phyloP scores from a whole-genome alignment of 176 grass and related monocot species.

The Alloteropsis semialata region DNA sequence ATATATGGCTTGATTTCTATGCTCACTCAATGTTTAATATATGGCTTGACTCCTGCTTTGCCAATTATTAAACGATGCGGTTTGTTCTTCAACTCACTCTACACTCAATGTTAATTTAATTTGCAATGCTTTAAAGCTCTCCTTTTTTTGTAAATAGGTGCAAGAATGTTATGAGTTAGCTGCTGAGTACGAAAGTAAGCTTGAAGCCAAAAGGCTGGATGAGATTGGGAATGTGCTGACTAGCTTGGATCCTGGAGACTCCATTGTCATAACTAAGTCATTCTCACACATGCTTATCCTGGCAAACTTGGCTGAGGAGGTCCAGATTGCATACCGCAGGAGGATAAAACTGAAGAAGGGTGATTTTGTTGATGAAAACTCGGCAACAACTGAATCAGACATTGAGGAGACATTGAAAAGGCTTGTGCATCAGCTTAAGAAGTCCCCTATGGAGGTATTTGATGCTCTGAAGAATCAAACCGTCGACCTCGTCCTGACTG shows the following conservation, averaged over 20 bases:
- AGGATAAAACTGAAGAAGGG: conserved; percentile 88
- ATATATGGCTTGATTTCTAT: not conserved
- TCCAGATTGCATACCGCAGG: conserved; percentile 86
- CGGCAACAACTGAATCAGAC: conserved; percentile 84
- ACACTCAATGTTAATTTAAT: not conserved
- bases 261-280: conserved; percentile 77
- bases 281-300: conserved; percentile 96
- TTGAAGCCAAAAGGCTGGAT: conserved; percentile 60
- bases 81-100: not conserved
- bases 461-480: conserved; percentile 92
- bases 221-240: conserved; percentile 72
- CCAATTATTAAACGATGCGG: not conserved
- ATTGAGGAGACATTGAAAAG: conserved; percentile 88
- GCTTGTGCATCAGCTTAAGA: conserved; percentile 64
- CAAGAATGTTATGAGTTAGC: conserved; percentile 94
- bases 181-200: conserved; percentile 76
- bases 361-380: conserved; percentile 89
- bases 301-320: conserved; percentile 94
- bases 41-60: not conserved
- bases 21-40: not conserved
- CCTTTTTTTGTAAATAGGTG: conserved; percentile 49
- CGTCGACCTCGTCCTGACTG: conserved; percentile 85
- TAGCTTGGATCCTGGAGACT: conserved; percentile 78
- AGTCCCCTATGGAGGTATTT: conserved; percentile 74
- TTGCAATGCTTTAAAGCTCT: not conserved